Conservation (phyloP, 257 asterid genomes). For the Jacaranda mimosifolia region DNA sequence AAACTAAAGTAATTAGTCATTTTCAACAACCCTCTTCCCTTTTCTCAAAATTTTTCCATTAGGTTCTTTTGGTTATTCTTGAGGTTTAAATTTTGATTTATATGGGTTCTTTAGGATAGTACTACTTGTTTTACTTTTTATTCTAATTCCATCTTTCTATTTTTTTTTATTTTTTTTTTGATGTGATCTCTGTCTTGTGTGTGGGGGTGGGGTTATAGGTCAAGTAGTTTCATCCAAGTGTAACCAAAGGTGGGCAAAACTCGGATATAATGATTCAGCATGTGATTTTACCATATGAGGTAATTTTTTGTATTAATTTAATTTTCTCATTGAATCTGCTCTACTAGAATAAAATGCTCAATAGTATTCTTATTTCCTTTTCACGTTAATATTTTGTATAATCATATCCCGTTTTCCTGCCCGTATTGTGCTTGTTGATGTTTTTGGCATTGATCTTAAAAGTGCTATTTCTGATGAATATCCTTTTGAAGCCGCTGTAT, state of each 20-base stretch:
- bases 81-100: background rate
- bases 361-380: background rate
- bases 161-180: background rate
- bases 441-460: too few species aligned
- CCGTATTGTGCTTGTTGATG: too few species aligned
- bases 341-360: background rate
- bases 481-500: too few species aligned
- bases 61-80: too few species aligned
- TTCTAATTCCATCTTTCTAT: background rate
- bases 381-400: background rate
- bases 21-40: background rate
- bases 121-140: background rate
- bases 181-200: background rate
- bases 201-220: constrained; percentile 51
- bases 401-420: background rate
- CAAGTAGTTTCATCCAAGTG: constrained; percentile 90
- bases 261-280: constrained; percentile 83
- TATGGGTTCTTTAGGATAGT: constrained; percentile 15
- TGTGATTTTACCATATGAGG: constrained; percentile 91
- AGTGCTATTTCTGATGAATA: too few species aligned
- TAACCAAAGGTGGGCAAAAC: constrained; percentile 49
- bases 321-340: background rate
- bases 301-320: constrained; percentile 14
- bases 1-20: constrained; percentile 68
- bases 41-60: background rate